Percentiles rank a stretch among this genome's conserved stretches.
phyloP scores from a whole-genome alignment of 495 filamentous ascomycete genomes.

The Stereocaulon alpinum region DNA sequence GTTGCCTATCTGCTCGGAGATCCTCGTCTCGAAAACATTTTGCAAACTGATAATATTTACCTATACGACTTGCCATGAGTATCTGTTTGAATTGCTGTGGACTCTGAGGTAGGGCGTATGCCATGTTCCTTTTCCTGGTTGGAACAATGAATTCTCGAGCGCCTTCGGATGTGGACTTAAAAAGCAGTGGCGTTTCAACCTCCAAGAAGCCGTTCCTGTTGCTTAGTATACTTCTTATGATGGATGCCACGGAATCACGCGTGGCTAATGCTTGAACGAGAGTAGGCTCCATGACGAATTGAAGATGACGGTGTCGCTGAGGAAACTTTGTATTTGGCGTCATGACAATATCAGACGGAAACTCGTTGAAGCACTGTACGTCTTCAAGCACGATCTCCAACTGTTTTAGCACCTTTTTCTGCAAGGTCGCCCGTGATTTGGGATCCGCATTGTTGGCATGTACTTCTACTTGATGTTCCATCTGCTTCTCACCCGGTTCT shows the following conservation, averaged over 20 bases:
- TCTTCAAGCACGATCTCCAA: constrained; percentile 55
- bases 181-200: constrained; percentile 84
- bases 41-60: constrained; percentile 82
- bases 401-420: constrained; percentile 17
- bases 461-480: too few species aligned
- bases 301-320: constrained; percentile 67
- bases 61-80: constrained; percentile 81
- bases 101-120: constrained; percentile 89
- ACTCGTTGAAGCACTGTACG: constrained; percentile 60
- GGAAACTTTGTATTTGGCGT: constrained; percentile 61
- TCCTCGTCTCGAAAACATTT: constrained; percentile 95
- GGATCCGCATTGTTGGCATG: constrained; percentile 25
- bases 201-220: constrained; percentile 51
- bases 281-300: constrained; percentile 59
- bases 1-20: constrained; percentile 82
- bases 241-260: constrained; percentile 40
- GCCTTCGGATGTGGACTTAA: constrained; percentile 96
- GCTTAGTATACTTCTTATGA: constrained; percentile 44
- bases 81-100: constrained; percentile 99
- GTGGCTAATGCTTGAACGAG: constrained; percentile 54
- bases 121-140: constrained; percentile 59
- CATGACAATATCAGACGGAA: constrained; percentile 66
- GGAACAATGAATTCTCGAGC: constrained; percentile 94
- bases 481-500: constrained; percentile 2
- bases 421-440: constrained; percentile 17